Percentiles rank a stretch among this genome's conserved stretches.
phyloP scores from a whole-genome alignment of 75 land plant species.

The Gnetum montanum region DNA sequence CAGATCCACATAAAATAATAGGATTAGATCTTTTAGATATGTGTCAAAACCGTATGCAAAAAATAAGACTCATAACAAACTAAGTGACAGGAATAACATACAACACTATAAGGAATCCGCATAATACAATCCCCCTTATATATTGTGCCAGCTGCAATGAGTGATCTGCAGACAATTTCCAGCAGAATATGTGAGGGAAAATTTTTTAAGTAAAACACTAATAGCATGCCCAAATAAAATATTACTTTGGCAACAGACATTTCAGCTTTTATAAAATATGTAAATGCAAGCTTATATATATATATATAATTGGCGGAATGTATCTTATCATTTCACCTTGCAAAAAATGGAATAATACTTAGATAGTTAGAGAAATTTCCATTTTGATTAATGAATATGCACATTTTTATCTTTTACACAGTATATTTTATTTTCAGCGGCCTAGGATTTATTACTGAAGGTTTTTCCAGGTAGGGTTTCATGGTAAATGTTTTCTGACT shows the following conservation, averaged over 20 bases:
- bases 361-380: no score
- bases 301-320: no score
- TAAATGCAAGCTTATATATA: neutral
- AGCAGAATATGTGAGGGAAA: neutral
- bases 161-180: slow-evolving; percentile 41
- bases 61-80: neutral
- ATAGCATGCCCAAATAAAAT: neutral
- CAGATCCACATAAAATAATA: neutral
- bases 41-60: neutral
- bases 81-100: slow-evolving; percentile 12
- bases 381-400: no score
- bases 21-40: no score
- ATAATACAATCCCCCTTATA: slow-evolving; percentile 61
- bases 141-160: slow-evolving; percentile 56
- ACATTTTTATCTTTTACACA: no score
- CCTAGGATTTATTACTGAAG: no score
- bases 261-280: neutral
- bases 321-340: neutral
- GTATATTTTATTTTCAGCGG: no score
- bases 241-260: no score
- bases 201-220: neutral
- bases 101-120: slow-evolving; percentile 52
- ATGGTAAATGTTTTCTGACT: no score
- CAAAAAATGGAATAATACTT: neutral
- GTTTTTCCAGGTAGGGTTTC: no score